phyloP scores from a whole-genome alignment of 371 early-diverging fungal genomes.

The Funneliformis caledonium region DNA sequence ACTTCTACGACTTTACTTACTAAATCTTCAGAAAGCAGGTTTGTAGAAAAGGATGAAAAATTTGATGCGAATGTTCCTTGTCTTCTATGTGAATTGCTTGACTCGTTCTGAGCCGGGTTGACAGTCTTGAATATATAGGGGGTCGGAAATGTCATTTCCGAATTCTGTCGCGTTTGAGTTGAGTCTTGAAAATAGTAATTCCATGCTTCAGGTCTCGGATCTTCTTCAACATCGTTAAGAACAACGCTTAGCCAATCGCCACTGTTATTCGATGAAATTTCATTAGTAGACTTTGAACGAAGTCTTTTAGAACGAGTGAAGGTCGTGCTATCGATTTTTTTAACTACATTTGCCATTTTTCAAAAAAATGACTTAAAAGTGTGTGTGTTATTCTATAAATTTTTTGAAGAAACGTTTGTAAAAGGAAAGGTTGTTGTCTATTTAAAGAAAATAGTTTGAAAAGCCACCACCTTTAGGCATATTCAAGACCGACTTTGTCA shows the following conservation, averaged over 20 bases:
- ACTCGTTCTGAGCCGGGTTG: neutral
- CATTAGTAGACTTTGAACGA: neutral
- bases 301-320: neutral
- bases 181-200: constrained; percentile 9
- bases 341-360: constrained; percentile 7
- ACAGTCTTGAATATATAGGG: constrained; percentile 13
- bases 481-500: neutral
- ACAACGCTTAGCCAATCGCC: constrained; percentile 40
- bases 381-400: constrained; percentile 6
- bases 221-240: constrained; percentile 38
- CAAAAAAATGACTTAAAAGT: neutral
- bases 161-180: neutral
- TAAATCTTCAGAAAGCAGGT: constrained; percentile 30
- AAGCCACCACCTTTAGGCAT: constrained; percentile 21
- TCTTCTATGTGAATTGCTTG: neutral
- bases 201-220: constrained; percentile 12
- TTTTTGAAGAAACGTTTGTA: neutral
- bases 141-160: neutral
- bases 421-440: neutral
- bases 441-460: neutral
- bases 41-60: constrained; percentile 4
- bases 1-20: constrained; percentile 33
- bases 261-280: neutral
- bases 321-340: neutral
- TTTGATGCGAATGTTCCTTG: constrained; percentile 10